phyloP scores from a whole-genome alignment of 352 stramenopile genomes.

The Phytophthora crassamura region DNA sequence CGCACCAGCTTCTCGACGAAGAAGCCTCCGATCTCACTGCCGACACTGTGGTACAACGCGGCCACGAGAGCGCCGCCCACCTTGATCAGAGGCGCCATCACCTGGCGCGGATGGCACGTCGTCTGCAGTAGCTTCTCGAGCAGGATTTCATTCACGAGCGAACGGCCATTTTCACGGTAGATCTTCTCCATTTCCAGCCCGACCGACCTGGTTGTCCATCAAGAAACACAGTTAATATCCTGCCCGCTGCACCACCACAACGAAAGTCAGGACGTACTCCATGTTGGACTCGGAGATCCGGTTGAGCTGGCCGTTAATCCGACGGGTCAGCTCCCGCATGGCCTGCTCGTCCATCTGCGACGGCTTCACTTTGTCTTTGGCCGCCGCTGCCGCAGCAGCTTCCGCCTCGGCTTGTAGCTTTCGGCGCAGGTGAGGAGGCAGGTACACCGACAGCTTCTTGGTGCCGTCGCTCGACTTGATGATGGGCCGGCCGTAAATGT shows the following conservation, averaged over 20 bases:
- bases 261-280: conserved; percentile 52
- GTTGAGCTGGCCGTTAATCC: conserved; percentile 92
- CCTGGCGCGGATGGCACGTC: conserved; percentile 64
- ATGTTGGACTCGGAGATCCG: conserved; percentile 93
- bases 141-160: conserved; percentile 77
- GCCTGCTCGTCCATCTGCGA: conserved; percentile 79
- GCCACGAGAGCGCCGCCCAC: conserved; percentile 69
- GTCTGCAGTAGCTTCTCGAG: conserved; percentile 76
- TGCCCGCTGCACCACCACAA: too few species aligned
- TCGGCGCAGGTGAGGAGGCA: conserved; percentile 88
- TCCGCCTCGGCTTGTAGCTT: conserved; percentile 60
- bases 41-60: conserved; percentile 80
- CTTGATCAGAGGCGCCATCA: conserved; percentile 86
- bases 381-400: conserved; percentile 40
- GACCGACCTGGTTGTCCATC: conserved; percentile 52
- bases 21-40: conserved; percentile 81
- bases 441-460: conserved; percentile 71
- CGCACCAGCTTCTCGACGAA: conserved; percentile 82
- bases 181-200: conserved; percentile 83
- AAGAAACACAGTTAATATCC: neutral
- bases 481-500: conserved; percentile 86
- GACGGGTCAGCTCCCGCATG: conserved; percentile 70
- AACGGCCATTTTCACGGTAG: conserved; percentile 72
- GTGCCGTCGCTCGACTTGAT: conserved; percentile 49
- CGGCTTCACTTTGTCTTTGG: conserved; percentile 33